Evolutionary conservation across 306 rosid species (phyloP).

Genomic region (Neltuma alba): DNA sequence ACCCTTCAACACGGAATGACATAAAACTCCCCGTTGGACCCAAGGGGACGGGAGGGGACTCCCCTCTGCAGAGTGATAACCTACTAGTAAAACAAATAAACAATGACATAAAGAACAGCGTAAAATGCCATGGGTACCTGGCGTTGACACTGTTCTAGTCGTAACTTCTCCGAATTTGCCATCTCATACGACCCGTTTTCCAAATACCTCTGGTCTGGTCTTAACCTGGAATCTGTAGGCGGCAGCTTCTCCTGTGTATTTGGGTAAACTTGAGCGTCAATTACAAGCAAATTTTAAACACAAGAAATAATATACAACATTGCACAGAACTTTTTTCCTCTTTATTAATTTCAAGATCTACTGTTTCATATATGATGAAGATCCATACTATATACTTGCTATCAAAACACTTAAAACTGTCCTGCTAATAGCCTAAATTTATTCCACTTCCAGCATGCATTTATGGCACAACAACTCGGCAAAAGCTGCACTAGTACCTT

Average conservation of each 20-base stretch:
- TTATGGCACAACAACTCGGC: constrained; percentile 10
- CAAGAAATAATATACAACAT: background rate
- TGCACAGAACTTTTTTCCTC: constrained; percentile 12
- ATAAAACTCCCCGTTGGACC: too few relatives aligned
- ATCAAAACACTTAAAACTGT: background rate
- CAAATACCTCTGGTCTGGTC: constrained; percentile 96
- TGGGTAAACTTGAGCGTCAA: constrained; percentile 22
- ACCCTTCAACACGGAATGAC: background rate
- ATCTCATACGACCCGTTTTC: constrained; percentile 98
- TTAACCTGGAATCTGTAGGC: constrained; percentile 98
- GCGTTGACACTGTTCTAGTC: constrained; percentile 97
- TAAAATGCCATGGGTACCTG: constrained; percentile 60
- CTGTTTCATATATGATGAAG: background rate
- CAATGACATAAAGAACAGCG: constrained; percentile 1
- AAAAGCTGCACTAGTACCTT: background rate
- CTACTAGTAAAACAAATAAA: constrained; percentile 12
- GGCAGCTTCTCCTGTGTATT: constrained; percentile 80
- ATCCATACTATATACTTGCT: constrained; percentile 3
- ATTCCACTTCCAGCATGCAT: constrained; percentile 9
- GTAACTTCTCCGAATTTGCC: constrained; percentile 92
- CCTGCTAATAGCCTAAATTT: constrained; percentile 8
- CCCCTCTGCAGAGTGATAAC: background rate
- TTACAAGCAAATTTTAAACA: constrained; percentile 18
- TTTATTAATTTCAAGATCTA: constrained; percentile 7
- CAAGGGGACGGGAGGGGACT: too few relatives aligned